These are phyloP conservation scores for Erodium maritimum DNA, from an alignment of 345 rosid species.

Conservation along the genomic window DNA sequence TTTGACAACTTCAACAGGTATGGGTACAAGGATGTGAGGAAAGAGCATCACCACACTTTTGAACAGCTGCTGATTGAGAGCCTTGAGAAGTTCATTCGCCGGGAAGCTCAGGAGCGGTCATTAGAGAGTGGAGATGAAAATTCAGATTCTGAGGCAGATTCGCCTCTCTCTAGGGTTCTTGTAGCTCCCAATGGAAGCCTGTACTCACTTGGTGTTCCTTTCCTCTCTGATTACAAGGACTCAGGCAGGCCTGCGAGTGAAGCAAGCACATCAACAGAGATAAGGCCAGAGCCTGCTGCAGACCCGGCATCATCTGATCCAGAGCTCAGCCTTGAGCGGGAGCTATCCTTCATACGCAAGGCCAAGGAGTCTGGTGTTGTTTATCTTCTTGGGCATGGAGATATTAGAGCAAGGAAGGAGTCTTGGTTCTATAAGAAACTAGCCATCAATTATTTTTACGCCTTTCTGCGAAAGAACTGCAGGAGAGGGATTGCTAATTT, in stretches of 20 bases:
- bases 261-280: constrained; percentile 48
- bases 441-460: constrained; percentile 82
- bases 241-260: constrained; percentile 29
- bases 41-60: constrained; percentile 89
- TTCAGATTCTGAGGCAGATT: constrained; percentile 50
- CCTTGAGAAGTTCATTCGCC: constrained; percentile 88
- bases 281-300: constrained; percentile 19
- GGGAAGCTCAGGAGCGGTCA: constrained; percentile 88
- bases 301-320: constrained; percentile 41
- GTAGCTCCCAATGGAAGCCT: constrained; percentile 86
- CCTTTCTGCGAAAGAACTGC: constrained; percentile 90
- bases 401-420: constrained; percentile 90
- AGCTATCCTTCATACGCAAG: constrained; percentile 79
- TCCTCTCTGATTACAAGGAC: constrained; percentile 53
- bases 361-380: constrained; percentile 95
- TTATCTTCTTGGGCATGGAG: constrained; percentile 96
- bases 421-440: constrained; percentile 97
- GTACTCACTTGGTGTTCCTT: constrained; percentile 75
- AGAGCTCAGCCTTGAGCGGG: constrained; percentile 86
- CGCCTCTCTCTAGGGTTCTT: constrained; percentile 44
- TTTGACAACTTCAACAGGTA: constrained; percentile 37
- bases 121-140: constrained; percentile 78
- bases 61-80: constrained; percentile 97
- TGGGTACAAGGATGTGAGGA: constrained; percentile 90
- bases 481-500: constrained; percentile 85